Conservation (phyloP, 352 stramenopile genomes). For the Pythium diclinum region DNA sequence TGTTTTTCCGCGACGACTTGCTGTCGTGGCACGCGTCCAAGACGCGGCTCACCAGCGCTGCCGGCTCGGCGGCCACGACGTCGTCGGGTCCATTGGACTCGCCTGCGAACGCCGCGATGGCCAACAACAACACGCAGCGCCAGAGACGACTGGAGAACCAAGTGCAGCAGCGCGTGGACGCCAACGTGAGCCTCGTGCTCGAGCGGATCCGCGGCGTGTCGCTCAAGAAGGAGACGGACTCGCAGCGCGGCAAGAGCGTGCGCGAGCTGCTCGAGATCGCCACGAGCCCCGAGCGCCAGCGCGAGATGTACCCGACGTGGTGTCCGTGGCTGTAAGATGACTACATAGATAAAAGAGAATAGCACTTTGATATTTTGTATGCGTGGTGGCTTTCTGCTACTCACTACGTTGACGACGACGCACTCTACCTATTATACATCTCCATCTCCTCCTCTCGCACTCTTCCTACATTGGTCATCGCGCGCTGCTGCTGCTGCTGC, state of each 20-base stretch:
- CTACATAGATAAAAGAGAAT: neutral
- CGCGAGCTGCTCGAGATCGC: slow-evolving; percentile 80
- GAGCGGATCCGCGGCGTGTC: slow-evolving; percentile 76
- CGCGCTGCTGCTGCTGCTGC: neutral
- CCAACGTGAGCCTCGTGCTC: slow-evolving; percentile 82
- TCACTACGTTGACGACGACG: neutral
- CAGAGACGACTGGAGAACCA: slow-evolving; percentile 73
- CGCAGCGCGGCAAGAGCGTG: slow-evolving; percentile 67
- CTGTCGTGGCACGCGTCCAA: slow-evolving; percentile 88
- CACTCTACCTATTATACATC: neutral
- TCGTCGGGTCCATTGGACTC: slow-evolving; percentile 29
- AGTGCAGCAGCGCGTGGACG: slow-evolving; percentile 81
- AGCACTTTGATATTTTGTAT: slow-evolving; percentile 5
- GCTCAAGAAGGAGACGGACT: slow-evolving; percentile 70
- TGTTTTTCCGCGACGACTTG: slow-evolving; percentile 88
- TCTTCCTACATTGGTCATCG: neutral
- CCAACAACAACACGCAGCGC: slow-evolving; percentile 19
- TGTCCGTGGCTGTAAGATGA: slow-evolving; percentile 74
- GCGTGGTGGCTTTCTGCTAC: neutral
- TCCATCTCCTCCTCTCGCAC: neutral
- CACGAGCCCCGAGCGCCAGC: slow-evolving; percentile 73
- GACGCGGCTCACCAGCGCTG: slow-evolving; percentile 43
- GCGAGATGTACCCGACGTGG: slow-evolving; percentile 87
- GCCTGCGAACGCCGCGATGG: neutral
- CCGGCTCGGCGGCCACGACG: slow-evolving; percentile 18